Evolutionary conservation across 202 grass and related monocot species (phyloP).

Genomic region (Schoenoplectus triqueter): DNA sequence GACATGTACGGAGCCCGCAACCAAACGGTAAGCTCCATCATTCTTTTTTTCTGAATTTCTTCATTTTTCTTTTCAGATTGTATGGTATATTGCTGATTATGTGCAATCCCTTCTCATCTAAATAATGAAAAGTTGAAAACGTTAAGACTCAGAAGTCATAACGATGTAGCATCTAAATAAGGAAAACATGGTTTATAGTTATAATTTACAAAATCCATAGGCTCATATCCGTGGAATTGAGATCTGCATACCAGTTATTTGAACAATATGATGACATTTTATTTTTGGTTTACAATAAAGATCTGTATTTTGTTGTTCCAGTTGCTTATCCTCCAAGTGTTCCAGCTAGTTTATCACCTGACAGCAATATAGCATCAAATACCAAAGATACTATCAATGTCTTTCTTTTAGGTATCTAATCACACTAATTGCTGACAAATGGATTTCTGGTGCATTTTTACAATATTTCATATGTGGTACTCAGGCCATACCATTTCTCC

Average conservation of each 20-base stretch:
- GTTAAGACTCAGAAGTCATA: no score
- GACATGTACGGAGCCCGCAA: constrained; percentile 28
- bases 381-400: constrained; percentile 30
- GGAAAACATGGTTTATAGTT: no score
- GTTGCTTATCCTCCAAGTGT: constrained; percentile 38
- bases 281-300: not conserved
- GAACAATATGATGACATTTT: not conserved
- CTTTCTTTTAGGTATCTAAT: constrained; percentile 27
- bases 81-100: constrained; percentile 40
- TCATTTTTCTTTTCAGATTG: constrained; percentile 28
- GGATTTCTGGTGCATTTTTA: not conserved
- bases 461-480: constrained; percentile 19
- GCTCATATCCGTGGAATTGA: not conserved
- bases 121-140: not conserved
- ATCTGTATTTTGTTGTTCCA: constrained; percentile 27
- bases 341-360: constrained; percentile 25
- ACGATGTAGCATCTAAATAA: no score
- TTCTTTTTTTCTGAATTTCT: not conserved
- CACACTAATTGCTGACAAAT: not conserved
- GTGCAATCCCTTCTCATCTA: constrained; percentile 45
- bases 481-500: constrained; percentile 45
- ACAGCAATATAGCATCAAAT: constrained; percentile 45
- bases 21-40: constrained; percentile 13
- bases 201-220: not conserved
- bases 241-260: not conserved